Conservation (phyloP, 352 stramenopile species). For the Phytopythium boreale region DNA sequence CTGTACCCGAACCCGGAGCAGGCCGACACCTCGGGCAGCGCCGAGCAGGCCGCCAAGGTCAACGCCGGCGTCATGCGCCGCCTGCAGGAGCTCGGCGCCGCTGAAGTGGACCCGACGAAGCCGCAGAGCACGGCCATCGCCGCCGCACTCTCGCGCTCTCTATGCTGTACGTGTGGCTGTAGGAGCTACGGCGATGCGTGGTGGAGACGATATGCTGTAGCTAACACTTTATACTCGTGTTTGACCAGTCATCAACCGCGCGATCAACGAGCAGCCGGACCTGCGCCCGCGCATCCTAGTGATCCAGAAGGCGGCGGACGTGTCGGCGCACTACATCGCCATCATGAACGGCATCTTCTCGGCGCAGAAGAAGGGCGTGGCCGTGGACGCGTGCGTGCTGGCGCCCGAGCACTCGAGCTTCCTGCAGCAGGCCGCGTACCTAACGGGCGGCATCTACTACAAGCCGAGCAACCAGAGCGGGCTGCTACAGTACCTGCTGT, state of each 20-base stretch:
- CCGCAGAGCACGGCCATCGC: constrained; percentile 68
- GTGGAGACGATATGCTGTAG: neutral
- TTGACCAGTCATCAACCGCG: constrained; percentile 79
- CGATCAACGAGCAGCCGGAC: constrained; percentile 74
- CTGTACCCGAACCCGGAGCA: constrained; percentile 74
- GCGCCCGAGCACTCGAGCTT: constrained; percentile 76
- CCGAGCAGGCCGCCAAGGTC: constrained; percentile 71
- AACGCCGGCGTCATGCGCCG: constrained; percentile 71
- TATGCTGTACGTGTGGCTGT: constrained; percentile 62
- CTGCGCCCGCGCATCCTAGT: constrained; percentile 80
- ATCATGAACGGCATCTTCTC: constrained; percentile 92
- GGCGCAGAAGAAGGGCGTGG: constrained; percentile 82
- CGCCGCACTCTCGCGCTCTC: constrained; percentile 66
- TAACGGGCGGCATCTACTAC: constrained; percentile 87
- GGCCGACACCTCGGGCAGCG: constrained; percentile 54
- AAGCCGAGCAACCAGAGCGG: constrained; percentile 66
- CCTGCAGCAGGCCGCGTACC: constrained; percentile 85
- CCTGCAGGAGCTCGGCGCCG: constrained; percentile 51
- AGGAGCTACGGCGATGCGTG: constrained; percentile 28
- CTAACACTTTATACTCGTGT: neutral
- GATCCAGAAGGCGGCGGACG: constrained; percentile 79
- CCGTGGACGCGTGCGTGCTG: constrained; percentile 81
- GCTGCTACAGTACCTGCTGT: constrained; percentile 82
- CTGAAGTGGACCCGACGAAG: constrained; percentile 45
- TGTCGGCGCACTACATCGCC: constrained; percentile 87